phyloP scores from a whole-genome alignment of 805 yeast genomes.

The Kuraishia floccosa region DNA sequence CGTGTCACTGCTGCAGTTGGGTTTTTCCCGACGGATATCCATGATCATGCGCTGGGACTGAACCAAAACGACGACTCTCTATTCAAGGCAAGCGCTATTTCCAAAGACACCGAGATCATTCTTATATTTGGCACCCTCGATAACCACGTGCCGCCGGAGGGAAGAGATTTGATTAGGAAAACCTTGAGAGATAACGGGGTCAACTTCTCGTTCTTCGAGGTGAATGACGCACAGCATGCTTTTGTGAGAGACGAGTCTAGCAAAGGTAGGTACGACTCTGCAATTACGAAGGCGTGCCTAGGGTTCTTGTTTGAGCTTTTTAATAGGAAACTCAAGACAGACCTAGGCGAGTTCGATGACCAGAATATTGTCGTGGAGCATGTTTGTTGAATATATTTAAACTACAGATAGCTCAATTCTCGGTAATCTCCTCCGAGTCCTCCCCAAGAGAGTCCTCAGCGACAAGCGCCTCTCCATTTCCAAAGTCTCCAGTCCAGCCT shows the following conservation, averaged over 20 bases:
- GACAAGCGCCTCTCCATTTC: slow-evolving; percentile 1
- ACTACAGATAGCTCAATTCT: too few relatives aligned
- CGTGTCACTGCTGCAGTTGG: slow-evolving; percentile 60
- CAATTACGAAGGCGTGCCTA: slow-evolving; percentile 54
- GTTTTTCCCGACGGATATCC: slow-evolving; percentile 77
- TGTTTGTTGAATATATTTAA: slow-evolving; percentile 51
- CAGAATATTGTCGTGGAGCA: slow-evolving; percentile 40
- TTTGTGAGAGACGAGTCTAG: slow-evolving; percentile 70
- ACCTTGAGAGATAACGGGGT: slow-evolving; percentile 47
- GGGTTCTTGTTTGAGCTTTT: slow-evolving; percentile 63
- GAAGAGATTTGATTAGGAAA: slow-evolving; percentile 60
- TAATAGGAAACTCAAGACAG: slow-evolving; percentile 53
- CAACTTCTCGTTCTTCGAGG: slow-evolving; percentile 60
- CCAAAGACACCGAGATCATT: slow-evolving; percentile 44
- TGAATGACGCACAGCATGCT: slow-evolving; percentile 76
- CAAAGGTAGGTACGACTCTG: slow-evolving; percentile 78
- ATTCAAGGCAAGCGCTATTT: slow-evolving; percentile 39
- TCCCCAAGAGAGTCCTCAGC: too few relatives aligned
- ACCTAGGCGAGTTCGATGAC: slow-evolving; percentile 54
- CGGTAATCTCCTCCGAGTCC: too few relatives aligned
- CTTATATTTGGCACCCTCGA: slow-evolving; percentile 72
- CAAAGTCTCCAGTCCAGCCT: slow-evolving; percentile 26
- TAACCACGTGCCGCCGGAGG: slow-evolving; percentile 70
- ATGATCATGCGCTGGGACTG: slow-evolving; percentile 52
- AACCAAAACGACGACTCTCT: slow-evolving; percentile 59